These are phyloP conservation scores for Aristolochia californica DNA, from an alignment of 164 flowering plant species.

Conservation along the genomic window DNA sequence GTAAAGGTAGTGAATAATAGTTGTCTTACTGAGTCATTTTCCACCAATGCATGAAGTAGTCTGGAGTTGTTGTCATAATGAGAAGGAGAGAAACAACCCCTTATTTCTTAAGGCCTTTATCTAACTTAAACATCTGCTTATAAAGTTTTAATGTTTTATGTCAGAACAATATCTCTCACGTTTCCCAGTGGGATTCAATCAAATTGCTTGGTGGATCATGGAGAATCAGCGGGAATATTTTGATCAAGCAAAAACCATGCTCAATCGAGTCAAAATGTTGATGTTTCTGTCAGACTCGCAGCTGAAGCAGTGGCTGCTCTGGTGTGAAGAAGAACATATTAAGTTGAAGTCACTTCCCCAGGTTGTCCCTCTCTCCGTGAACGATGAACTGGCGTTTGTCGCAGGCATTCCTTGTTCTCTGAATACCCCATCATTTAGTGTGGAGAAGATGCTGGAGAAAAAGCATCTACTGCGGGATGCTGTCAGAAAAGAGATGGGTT, in stretches of 20 bases:
- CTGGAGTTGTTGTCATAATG: too few relatives aligned
- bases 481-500: conserved; percentile 80
- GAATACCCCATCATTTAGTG: conserved; percentile 59
- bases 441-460: conserved; percentile 70
- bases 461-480: conserved; percentile 49
- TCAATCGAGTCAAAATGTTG: conserved; percentile 67
- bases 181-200: conserved; percentile 64
- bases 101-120: too few relatives aligned
- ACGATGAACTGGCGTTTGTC: conserved; percentile 92
- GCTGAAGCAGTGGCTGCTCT: conserved; percentile 79
- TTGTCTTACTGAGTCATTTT: too few relatives aligned
- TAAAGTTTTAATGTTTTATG: conserved; percentile 9
- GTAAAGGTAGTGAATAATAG: too few relatives aligned
- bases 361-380: conserved; percentile 75
- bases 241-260: conserved; percentile 63
- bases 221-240: conserved; percentile 90
- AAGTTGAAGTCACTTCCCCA: conserved; percentile 47
- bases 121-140: too few relatives aligned
- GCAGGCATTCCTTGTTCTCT: conserved; percentile 78
- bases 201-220: conserved; percentile 99
- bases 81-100: too few relatives aligned
- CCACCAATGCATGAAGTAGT: too few relatives aligned
- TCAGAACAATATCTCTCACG: conserved; percentile 73
- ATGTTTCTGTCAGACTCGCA: conserved; percentile 75
- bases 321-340: conserved; percentile 90